A percentile compares a stretch with the other conserved stretches of the same genome.
phyloP scores from a whole-genome alignment of 1,139 yeast species.

The Candida tropicalis region DNA sequence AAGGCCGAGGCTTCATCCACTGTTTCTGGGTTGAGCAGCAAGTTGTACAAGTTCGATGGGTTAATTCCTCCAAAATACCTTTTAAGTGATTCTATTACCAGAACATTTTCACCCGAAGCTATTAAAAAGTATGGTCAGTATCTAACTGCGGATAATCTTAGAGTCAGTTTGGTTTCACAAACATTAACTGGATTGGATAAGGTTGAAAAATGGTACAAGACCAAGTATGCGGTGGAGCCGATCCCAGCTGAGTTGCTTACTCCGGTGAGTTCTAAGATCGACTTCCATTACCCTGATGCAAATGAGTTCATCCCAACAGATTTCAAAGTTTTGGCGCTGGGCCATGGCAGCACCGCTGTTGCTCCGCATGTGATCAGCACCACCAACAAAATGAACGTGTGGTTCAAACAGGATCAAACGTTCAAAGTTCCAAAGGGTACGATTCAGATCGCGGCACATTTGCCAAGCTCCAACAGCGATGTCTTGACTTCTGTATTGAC shows the following conservation, averaged over 20 bases:
- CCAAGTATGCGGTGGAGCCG: slow-evolving; percentile 61
- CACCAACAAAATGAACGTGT: slow-evolving; percentile 46
- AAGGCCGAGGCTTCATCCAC: slow-evolving; percentile 65
- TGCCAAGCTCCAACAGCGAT: slow-evolving; percentile 63
- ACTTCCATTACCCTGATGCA: slow-evolving; percentile 62
- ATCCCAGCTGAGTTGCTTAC: slow-evolving; percentile 42
- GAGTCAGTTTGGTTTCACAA: slow-evolving; percentile 60
- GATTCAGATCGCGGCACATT: slow-evolving; percentile 63
- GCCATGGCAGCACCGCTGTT: slow-evolving; percentile 31
- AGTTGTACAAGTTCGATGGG: slow-evolving; percentile 42
- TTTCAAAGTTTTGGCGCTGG: slow-evolving; percentile 58
- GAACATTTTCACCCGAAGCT: slow-evolving; percentile 58
- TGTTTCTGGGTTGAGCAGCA: slow-evolving; percentile 51
- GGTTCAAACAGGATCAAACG: slow-evolving; percentile 92
- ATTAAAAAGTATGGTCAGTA: slow-evolving; percentile 54
- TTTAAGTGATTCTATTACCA: slow-evolving; percentile 58
- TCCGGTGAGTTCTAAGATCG: slow-evolving; percentile 16
- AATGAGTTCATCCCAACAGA: slow-evolving; percentile 83
- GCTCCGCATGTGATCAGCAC: slow-evolving; percentile 44
- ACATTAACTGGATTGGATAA: slow-evolving; percentile 40
- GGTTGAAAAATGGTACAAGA: slow-evolving; percentile 87
- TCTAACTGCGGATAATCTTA: slow-evolving; percentile 61
- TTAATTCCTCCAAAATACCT: slow-evolving; percentile 65
- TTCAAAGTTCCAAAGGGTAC: slow-evolving; percentile 88
- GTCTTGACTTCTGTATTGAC: slow-evolving; percentile 61